Evolutionary conservation across 192 early-diverging fungal genomes (phyloP).

Genomic region (Podila epicladia): DNA sequence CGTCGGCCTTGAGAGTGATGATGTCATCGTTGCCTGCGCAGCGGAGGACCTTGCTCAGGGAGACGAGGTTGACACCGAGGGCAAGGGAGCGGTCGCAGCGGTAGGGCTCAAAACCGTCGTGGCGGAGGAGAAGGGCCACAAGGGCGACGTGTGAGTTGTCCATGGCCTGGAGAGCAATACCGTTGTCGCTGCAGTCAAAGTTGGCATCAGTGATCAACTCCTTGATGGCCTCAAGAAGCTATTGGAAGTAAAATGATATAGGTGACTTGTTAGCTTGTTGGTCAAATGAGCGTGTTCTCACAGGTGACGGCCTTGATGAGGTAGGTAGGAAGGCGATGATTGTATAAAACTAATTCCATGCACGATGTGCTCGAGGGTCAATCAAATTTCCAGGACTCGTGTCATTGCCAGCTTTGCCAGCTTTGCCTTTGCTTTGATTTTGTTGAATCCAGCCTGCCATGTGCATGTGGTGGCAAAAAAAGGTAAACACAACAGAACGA

Average conservation of each 20-base stretch:
- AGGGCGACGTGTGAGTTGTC: conserved; percentile 98
- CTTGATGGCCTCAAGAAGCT: conserved; percentile 94
- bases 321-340: neutral
- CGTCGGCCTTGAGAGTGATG: conserved; percentile 91
- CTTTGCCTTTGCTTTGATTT: no score
- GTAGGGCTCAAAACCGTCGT: conserved; percentile 87
- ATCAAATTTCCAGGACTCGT: no score
- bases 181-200: conserved; percentile 96
- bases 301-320: neutral
- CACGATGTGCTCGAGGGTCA: no score
- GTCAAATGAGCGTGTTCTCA: neutral
- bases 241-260: neutral
- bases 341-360: neutral
- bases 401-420: no score
- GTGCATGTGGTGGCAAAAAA: conserved; percentile 1
- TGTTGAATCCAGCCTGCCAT: neutral
- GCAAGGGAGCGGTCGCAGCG: conserved; percentile 91
- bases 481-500: neutral
- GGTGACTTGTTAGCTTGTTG: neutral
- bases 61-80: conserved; percentile 89
- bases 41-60: conserved; percentile 93
- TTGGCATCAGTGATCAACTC: conserved; percentile 97
- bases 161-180: conserved; percentile 98
- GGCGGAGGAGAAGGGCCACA: conserved; percentile 83
- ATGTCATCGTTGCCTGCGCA: conserved; percentile 93